Evolutionary conservation across 352 stramenopile genomes (phyloP).

Genomic region (Phytophthora nicotianae): DNA sequence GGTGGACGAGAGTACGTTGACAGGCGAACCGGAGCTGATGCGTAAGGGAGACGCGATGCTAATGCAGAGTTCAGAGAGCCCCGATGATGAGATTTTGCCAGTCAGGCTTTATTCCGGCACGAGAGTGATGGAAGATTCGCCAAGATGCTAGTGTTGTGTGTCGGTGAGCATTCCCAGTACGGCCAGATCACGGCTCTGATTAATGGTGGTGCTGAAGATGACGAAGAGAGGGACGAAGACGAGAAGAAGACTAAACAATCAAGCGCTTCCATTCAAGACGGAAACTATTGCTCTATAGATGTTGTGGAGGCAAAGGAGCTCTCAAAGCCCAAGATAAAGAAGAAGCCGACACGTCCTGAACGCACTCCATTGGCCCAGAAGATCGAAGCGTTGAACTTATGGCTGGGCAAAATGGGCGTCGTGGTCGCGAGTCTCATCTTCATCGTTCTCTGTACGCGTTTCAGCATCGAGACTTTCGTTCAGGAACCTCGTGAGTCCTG

Average conservation of each 20-base stretch:
- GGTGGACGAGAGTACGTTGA: conserved; percentile 88
- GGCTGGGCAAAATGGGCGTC: conserved; percentile 70
- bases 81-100: conserved; percentile 2
- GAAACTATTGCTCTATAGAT: conserved; percentile 26
- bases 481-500: conserved; percentile 42
- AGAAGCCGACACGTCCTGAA: conserved; percentile 21
- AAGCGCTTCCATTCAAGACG: conserved; percentile 37
- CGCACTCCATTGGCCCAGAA: conserved; percentile 77
- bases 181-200: conserved; percentile 85
- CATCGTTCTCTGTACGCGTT: conserved; percentile 51
- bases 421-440: conserved; percentile 73
- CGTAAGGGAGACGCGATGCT: conserved; percentile 65
- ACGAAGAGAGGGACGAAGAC: conserved; percentile 13
- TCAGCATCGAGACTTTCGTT: conserved; percentile 67
- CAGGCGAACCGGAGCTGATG: conserved; percentile 86
- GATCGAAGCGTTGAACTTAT: conserved; percentile 70
- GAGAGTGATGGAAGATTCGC: conserved; percentile 87
- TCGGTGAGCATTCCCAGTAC: conserved; percentile 89
- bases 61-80: conserved; percentile 30
- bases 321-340: conserved; percentile 12
- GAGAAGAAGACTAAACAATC: not conserved
- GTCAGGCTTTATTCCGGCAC: conserved; percentile 84
- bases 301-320: conserved; percentile 16
- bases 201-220: conserved; percentile 36
- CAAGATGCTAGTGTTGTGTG: conserved; percentile 91